Evolutionary conservation across 2,329 filamentous ascomycete species (phyloP).

Genomic region (Sporothrix brunneoviolacea): DNA sequence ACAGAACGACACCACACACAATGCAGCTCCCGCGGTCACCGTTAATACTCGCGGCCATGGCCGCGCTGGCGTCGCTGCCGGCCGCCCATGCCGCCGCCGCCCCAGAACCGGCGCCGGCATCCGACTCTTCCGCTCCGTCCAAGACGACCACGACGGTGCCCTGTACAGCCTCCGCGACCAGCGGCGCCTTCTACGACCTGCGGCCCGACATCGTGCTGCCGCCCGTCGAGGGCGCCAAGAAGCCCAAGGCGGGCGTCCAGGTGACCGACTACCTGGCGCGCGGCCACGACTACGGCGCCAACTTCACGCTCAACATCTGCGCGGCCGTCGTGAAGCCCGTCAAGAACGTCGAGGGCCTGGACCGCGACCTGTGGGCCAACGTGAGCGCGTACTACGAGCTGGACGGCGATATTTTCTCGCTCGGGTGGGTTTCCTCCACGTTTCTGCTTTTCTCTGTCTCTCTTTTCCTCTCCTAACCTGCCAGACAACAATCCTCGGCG

Average conservation of each 20-base stretch:
- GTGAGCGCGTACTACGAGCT: constrained; percentile 71
- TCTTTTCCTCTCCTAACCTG: background rate
- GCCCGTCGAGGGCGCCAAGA: constrained; percentile 38
- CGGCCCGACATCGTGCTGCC: constrained; percentile 46
- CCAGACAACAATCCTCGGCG: constrained; percentile 48
- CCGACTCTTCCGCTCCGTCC: background rate
- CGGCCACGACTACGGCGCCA: constrained; percentile 70
- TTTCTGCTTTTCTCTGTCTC: constrained; percentile 7
- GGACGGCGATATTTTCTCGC: constrained; percentile 61
- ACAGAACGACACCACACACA: background rate
- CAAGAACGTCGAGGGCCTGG: constrained; percentile 57
- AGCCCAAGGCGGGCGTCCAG: constrained; percentile 35
- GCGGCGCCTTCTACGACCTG: constrained; percentile 53
- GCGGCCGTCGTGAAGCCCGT: constrained; percentile 63
- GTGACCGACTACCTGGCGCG: constrained; percentile 54
- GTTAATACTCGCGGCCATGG: constrained; percentile 9
- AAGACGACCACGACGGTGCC: constrained; percentile 36
- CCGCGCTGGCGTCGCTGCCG: constrained; percentile 4
- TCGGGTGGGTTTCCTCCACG: constrained; percentile 51
- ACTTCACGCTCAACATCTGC: constrained; percentile 82
- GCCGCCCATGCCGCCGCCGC: background rate
- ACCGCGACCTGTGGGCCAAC: constrained; percentile 58
- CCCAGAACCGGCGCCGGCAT: background rate
- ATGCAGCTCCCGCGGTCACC: constrained; percentile 12
- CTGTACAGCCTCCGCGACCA: constrained; percentile 51